Percentiles rank a stretch among this genome's conserved stretches.
These are phyloP conservation scores for Rhodomyrtus tomentosa DNA, from an alignment of 345 rosid species.

Conservation along the genomic window DNA sequence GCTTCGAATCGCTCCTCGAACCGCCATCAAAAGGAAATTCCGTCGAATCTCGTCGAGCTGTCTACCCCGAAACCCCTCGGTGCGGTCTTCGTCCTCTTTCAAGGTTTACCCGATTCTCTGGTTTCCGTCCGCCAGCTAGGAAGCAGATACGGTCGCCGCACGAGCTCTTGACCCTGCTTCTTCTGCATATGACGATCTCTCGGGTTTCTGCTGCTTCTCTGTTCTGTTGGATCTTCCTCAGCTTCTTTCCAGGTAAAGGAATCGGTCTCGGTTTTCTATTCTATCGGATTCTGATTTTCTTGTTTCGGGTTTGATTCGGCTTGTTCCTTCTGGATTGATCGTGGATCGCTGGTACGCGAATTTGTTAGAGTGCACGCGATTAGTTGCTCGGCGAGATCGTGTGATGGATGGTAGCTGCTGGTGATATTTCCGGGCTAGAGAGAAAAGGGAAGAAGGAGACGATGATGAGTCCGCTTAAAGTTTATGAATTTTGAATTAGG, in stretches of 20 bases:
- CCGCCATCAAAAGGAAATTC: background rate
- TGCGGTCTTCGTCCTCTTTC: background rate
- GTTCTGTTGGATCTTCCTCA: conserved; percentile 9
- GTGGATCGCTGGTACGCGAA: background rate
- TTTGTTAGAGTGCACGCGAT: background rate
- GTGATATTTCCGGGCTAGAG: background rate
- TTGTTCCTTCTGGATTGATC: background rate
- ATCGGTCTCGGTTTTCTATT: background rate
- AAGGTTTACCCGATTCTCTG: background rate
- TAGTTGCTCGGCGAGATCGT: background rate
- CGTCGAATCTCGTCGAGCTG: background rate
- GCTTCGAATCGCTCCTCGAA: background rate
- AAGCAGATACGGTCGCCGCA: background rate
- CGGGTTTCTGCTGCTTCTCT: background rate
- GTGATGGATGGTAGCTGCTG: background rate
- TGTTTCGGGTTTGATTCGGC: background rate
- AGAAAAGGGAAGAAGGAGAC: background rate
- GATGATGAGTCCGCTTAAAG: background rate
- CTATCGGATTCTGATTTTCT: background rate
- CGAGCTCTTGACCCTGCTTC: background rate
- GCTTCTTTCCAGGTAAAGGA: conserved; percentile 22
- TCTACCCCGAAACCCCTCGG: background rate
- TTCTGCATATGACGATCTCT: background rate
- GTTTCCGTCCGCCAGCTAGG: background rate
- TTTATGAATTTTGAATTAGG: background rate